A percentile compares a stretch with the other conserved stretches of the same genome.
Evolutionary conservation across 129 eudicot species (phyloP).

Genomic region (Helichrysum umbraculigerum): DNA sequence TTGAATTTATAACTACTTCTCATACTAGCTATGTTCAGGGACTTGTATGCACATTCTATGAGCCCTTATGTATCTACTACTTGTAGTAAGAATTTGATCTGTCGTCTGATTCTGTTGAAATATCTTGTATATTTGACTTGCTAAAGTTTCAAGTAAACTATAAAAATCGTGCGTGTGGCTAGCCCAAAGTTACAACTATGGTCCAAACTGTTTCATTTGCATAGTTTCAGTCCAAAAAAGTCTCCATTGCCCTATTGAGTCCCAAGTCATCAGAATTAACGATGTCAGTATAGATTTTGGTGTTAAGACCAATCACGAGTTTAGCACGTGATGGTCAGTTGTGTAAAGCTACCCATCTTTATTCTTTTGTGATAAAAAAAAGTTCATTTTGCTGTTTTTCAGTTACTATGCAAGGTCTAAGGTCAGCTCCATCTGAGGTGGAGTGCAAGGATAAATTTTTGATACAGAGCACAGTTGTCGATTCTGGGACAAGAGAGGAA

Average conservation of each 20-base stretch:
- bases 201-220: neutral
- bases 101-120: too few species aligned
- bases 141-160: neutral
- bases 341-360: neutral
- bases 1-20: neutral
- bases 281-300: neutral
- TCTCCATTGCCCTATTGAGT: neutral
- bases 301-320: neutral
- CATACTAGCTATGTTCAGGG: neutral
- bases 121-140: too few species aligned
- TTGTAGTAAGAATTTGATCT: neutral
- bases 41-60: neutral
- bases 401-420: conserved; percentile 81
- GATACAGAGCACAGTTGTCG: conserved; percentile 71
- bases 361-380: neutral
- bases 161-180: neutral
- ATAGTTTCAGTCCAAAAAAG: neutral
- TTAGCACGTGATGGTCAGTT: neutral
- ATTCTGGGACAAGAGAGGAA: conserved; percentile 57
- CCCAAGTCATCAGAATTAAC: neutral
- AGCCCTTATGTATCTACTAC: neutral
- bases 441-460: conserved; percentile 79
- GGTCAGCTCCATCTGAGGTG: conserved; percentile 59
- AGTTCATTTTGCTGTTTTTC: conserved; percentile 20
- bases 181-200: neutral